Conservation (phyloP, 441 rosid genomes). For the Bruguiera hainesii region DNA sequence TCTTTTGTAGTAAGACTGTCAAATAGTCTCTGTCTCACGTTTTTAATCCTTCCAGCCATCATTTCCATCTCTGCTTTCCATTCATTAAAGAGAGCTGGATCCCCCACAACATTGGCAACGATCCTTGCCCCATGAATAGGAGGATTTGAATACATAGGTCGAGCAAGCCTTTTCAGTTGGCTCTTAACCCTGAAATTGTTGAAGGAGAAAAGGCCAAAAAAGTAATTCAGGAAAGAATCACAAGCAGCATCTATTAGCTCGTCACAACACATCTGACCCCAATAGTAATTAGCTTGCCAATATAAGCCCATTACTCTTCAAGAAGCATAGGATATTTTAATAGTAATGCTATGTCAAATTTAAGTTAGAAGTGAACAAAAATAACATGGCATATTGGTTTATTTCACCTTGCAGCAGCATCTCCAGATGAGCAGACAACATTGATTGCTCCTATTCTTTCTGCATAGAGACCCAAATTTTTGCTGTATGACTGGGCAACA, state of each 20-base stretch:
- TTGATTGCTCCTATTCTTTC: constrained; percentile 95
- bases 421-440: constrained; percentile 81
- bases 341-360: constrained; percentile 1
- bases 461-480: constrained; percentile 90
- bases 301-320: neutral
- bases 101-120: constrained; percentile 87
- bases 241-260: neutral
- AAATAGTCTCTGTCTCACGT: constrained; percentile 70
- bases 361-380: constrained; percentile 5
- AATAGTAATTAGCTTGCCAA: neutral
- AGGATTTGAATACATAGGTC: constrained; percentile 98
- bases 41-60: constrained; percentile 97
- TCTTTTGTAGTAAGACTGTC: constrained; percentile 75
- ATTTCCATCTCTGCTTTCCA: constrained; percentile 98
- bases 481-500: constrained; percentile 97
- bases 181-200: constrained; percentile 77
- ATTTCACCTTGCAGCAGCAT: constrained; percentile 75
- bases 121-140: constrained; percentile 93
- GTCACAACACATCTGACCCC: neutral
- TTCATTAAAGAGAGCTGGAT: constrained; percentile 68
- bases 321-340: neutral
- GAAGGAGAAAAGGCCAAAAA: neutral
- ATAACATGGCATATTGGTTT: neutral
- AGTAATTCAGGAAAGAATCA: neutral
- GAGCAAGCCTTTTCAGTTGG: constrained; percentile 90